Percentiles rank a stretch among this genome's conserved stretches.
Conservation (phyloP, 805 yeast genomes). For the Ogataea saltuana region DNA sequence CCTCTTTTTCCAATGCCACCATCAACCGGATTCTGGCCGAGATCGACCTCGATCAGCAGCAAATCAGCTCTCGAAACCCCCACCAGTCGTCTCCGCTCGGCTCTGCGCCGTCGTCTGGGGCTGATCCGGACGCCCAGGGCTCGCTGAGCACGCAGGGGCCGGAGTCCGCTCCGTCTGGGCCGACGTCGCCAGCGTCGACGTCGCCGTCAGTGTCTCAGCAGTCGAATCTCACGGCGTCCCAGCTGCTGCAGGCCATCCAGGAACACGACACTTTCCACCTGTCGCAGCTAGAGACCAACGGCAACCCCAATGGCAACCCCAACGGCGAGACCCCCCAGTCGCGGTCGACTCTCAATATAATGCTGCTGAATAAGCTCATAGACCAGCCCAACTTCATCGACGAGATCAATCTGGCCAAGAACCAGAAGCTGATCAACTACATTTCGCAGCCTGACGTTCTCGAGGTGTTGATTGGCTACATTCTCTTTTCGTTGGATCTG, state of each 20-base stretch:
- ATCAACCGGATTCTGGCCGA: slow-evolving; percentile 39
- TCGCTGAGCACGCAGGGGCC: background rate
- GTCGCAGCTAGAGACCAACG: slow-evolving; percentile 13
- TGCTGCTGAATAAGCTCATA: slow-evolving; percentile 35
- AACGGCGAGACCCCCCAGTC: slow-evolving; percentile 2
- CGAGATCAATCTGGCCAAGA: slow-evolving; percentile 37
- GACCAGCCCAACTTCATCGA: slow-evolving; percentile 40
- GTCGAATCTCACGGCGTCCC: slow-evolving; percentile 35
- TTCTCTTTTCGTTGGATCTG: slow-evolving; percentile 31
- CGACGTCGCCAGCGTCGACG: slow-evolving; percentile 22
- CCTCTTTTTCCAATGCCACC: slow-evolving; percentile 38
- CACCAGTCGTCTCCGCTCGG: slow-evolving; percentile 4
- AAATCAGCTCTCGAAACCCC: slow-evolving; percentile 8
- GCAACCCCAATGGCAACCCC: slow-evolving; percentile 4
- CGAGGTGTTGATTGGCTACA: slow-evolving; percentile 32
- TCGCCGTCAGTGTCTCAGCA: too few species aligned
- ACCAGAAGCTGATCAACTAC: slow-evolving; percentile 36
- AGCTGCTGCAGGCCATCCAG: slow-evolving; percentile 37
- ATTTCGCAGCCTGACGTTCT: slow-evolving; percentile 35
- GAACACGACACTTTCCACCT: slow-evolving; percentile 31
- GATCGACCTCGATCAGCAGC: slow-evolving; percentile 38
- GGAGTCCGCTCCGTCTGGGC: slow-evolving; percentile 8
- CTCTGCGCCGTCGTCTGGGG: background rate
- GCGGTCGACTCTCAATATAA: slow-evolving; percentile 23
- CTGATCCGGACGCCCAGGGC: background rate